Conservation (phyloP, 371 early-diverging fungal species). For the Lichtheimia corymbifera region DNA sequence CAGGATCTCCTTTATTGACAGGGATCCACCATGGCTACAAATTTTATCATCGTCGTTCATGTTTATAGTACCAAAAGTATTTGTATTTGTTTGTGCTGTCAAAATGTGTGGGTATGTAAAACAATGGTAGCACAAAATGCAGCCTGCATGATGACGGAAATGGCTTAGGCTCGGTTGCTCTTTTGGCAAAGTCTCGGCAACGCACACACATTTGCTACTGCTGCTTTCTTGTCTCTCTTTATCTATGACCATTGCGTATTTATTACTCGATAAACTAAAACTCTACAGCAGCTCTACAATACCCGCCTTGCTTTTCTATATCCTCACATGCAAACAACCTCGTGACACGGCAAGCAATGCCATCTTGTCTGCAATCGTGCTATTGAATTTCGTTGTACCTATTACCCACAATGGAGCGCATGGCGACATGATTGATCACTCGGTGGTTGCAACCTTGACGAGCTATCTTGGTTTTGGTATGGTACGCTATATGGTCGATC, state of each 20-base stretch:
- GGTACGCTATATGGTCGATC: conserved; percentile 20
- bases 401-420: conserved; percentile 4
- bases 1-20: too few species aligned
- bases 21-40: too few species aligned
- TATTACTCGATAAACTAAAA: background rate
- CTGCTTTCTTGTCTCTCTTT: background rate
- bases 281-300: conserved; percentile 3
- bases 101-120: background rate
- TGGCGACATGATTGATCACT: conserved; percentile 14
- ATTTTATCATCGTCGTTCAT: too few species aligned
- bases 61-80: too few species aligned
- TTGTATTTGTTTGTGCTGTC: too few species aligned
- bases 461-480: conserved; percentile 26
- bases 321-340: conserved; percentile 1
- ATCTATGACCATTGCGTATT: background rate
- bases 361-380: background rate
- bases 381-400: conserved; percentile 7
- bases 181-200: background rate
- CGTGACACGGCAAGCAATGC: background rate
- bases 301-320: conserved; percentile 4
- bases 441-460: conserved; percentile 18
- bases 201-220: background rate
- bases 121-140: background rate
- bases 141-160: background rate
- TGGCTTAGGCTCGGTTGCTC: background rate